phyloP scores from a whole-genome alignment of 1,284 basidiomycete genomes.

The Moesziomyces sp. region DNA sequence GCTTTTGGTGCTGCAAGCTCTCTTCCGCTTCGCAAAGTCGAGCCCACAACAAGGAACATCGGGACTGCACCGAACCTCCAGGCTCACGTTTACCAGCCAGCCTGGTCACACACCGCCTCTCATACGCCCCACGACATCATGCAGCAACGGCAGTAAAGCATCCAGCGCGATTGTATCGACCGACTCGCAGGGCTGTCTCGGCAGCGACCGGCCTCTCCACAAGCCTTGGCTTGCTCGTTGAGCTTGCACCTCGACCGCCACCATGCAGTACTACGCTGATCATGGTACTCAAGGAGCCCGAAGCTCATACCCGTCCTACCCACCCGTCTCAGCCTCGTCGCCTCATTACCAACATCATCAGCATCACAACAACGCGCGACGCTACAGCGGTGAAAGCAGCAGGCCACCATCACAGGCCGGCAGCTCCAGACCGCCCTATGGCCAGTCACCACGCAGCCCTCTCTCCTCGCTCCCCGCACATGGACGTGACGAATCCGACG shows the following conservation, averaged over 20 bases:
- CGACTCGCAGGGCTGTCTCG: too few relatives aligned
- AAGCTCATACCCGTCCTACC: slow-evolving; percentile 34
- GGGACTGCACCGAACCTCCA: not conserved
- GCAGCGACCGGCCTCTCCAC: not conserved
- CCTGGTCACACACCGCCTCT: not conserved
- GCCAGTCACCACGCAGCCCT: slow-evolving; percentile 26
- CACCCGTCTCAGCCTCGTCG: slow-evolving; percentile 31
- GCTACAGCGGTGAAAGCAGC: slow-evolving; percentile 15
- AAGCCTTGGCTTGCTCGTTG: not conserved
- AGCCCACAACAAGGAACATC: too few relatives aligned
- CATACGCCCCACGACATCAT: not conserved
- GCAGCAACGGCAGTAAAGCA: not conserved
- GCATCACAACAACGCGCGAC: not conserved
- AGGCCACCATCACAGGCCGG: slow-evolving; percentile 22
- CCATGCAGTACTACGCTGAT: slow-evolving; percentile 13
- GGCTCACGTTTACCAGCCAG: not conserved
- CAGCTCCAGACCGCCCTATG: slow-evolving; percentile 17
- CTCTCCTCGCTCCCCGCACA: slow-evolving; percentile 14
- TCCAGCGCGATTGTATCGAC: not conserved
- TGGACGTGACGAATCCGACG: slow-evolving; percentile 30
- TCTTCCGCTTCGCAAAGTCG: too few relatives aligned
- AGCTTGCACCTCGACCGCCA: not conserved
- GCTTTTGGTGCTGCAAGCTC: too few relatives aligned
- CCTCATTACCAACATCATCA: slow-evolving; percentile 14
- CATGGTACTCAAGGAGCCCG: slow-evolving; percentile 4